These are phyloP conservation scores for Nyctanthes arbortristis DNA, from an alignment of 257 asterid genomes.

Conservation along the genomic window DNA sequence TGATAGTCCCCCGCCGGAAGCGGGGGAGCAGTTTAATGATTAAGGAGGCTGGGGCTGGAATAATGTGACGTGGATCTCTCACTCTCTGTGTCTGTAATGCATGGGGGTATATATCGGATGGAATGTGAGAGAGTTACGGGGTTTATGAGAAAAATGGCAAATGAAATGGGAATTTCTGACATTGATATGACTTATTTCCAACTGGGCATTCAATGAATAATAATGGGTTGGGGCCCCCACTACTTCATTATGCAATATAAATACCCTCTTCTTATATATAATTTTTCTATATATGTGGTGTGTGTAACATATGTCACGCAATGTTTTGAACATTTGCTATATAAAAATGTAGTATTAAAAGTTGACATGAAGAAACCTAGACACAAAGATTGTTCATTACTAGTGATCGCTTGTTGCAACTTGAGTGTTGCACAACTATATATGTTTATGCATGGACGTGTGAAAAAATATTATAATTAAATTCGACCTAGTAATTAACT, in stretches of 20 bases:
- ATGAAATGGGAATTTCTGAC: constrained; percentile 40
- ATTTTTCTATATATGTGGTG: too few relatives aligned
- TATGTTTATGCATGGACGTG: too few relatives aligned
- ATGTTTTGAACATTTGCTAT: too few relatives aligned
- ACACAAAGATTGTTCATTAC: too few relatives aligned
- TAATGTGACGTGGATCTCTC: constrained; percentile 21
- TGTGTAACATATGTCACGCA: too few relatives aligned
- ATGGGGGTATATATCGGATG: constrained; percentile 3
- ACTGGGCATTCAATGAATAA: constrained; percentile 23
- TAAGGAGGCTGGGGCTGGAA: constrained; percentile 18
- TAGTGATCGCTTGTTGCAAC: too few relatives aligned
- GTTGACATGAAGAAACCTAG: too few relatives aligned
- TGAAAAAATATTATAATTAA: too few relatives aligned
- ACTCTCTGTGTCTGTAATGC: too few relatives aligned
- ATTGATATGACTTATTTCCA: constrained; percentile 50
- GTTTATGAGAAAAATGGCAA: constrained; percentile 2
- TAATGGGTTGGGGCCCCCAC: not conserved
- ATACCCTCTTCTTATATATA: not conserved
- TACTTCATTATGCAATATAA: not conserved
- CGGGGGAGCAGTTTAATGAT: constrained; percentile 70
- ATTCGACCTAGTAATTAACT: too few relatives aligned
- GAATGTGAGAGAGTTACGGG: constrained; percentile 71
- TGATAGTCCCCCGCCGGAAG: constrained; percentile 41
- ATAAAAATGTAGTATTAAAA: too few relatives aligned
- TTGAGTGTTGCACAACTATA: too few relatives aligned